Evolutionary conservation across 202 grass and related monocot genomes (phyloP).

Genomic region (Carex sylvatica): DNA sequence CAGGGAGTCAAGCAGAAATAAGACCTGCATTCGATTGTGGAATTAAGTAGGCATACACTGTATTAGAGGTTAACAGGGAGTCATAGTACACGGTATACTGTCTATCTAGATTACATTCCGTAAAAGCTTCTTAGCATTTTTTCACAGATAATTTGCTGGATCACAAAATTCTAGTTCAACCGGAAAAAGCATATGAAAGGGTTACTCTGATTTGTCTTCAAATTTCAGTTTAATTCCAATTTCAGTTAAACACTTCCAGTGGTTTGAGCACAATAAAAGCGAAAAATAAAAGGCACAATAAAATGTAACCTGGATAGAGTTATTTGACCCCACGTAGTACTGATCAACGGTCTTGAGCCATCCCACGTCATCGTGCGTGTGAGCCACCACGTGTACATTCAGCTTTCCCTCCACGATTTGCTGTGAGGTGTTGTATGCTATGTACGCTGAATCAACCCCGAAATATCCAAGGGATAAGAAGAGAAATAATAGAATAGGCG

Average conservation of each 20-base stretch:
- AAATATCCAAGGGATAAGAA: not conserved
- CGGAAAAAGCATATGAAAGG: not conserved
- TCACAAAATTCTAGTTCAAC: not conserved
- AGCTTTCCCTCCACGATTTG: slow-evolving; percentile 53
- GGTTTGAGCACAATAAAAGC: not conserved
- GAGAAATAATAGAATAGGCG: slow-evolving; percentile 2
- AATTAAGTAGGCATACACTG: not conserved
- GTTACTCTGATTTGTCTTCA: not conserved
- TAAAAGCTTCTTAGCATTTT: not conserved
- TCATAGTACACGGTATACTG: not conserved
- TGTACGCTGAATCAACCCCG: slow-evolving; percentile 45
- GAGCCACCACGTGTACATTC: slow-evolving; percentile 56
- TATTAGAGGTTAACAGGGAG: too few species aligned
- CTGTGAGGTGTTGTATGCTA: slow-evolving; percentile 85
- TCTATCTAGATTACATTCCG: not conserved
- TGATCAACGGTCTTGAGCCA: slow-evolving; percentile 71
- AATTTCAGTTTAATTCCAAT: not conserved
- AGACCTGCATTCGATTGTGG: not conserved
- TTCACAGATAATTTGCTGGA: not conserved
- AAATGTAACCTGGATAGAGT: slow-evolving; percentile 50
- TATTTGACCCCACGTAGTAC: slow-evolving; percentile 67
- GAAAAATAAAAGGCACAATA: not conserved
- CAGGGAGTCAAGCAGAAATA: not conserved
- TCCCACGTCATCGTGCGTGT: slow-evolving; percentile 64
- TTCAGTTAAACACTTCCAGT: not conserved